phyloP scores from a whole-genome alignment of 2,329 filamentous ascomycete species.

The Colletotrichum spaethianum region DNA sequence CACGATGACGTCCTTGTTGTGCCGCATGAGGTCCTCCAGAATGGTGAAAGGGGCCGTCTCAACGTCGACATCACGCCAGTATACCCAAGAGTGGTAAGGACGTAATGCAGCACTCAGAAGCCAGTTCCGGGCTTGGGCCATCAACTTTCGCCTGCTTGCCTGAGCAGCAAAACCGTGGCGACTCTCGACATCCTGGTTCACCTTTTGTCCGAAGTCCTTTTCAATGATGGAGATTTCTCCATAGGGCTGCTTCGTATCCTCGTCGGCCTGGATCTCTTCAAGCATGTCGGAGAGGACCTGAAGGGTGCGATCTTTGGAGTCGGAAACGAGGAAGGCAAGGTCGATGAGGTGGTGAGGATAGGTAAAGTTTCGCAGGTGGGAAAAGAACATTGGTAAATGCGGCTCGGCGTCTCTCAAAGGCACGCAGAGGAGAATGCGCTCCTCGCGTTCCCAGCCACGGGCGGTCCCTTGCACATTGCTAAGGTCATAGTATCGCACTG shows the following conservation, averaged over 20 bases:
- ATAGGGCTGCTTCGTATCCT: conserved; percentile 85
- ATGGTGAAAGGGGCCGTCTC: conserved; percentile 98
- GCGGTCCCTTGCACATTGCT: conserved; percentile 92
- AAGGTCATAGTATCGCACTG: conserved; percentile 96
- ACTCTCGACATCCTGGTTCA: conserved; percentile 97
- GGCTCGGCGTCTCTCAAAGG: conserved; percentile 92
- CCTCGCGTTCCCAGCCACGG: conserved; percentile 95
- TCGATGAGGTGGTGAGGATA: conserved; percentile 98
- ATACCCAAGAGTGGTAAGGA: conserved; percentile 98
- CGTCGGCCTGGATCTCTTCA: conserved; percentile 83
- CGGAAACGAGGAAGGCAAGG: conserved; percentile 95
- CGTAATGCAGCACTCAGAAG: conserved; percentile 91
- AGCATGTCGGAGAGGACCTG: conserved; percentile 81
- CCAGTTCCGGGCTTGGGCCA: conserved; percentile 99
- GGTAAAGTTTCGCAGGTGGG: conserved; percentile 95
- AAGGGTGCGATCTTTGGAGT: conserved; percentile 94
- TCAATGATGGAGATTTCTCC: conserved; percentile 98
- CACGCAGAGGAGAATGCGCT: conserved; percentile 94
- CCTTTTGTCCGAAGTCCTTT: conserved; percentile 98
- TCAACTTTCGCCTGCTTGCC: conserved; percentile 92
- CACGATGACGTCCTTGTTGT: conserved; percentile 99
- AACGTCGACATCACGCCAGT: conserved; percentile 98
- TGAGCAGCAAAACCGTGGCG: conserved; percentile 98
- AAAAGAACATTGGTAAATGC: conserved; percentile 98
- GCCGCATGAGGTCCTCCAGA: conserved; percentile 96